These are phyloP conservation scores for Umbelopsis sp. DNA, from an alignment of 192 early-diverging fungal species.

Conservation along the genomic window DNA sequence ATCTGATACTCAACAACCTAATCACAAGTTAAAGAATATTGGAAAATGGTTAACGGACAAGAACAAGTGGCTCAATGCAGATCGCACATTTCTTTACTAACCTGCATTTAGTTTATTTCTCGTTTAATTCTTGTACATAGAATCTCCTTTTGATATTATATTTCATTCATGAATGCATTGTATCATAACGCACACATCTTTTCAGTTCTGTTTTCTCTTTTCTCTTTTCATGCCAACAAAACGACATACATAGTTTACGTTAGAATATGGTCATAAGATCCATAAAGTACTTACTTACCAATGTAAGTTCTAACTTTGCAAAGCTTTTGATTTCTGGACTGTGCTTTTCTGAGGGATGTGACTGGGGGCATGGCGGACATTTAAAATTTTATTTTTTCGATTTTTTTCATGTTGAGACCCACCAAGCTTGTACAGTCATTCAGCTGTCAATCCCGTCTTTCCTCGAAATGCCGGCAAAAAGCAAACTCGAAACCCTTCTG, in stretches of 20 bases:
- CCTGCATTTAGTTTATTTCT: neutral
- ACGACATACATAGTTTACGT: too few species aligned
- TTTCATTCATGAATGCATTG: neutral
- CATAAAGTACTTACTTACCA: too few species aligned
- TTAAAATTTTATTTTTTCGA: neutral
- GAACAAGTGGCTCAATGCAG: constrained; percentile 17
- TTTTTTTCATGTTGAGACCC: neutral
- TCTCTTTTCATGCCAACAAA: too few species aligned
- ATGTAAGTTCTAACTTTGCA: too few species aligned
- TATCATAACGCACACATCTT: constrained; percentile 1
- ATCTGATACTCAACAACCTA: neutral
- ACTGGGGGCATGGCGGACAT: neutral
- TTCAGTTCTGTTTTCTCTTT: neutral
- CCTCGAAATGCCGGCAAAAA: neutral
- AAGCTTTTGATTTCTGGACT: neutral
- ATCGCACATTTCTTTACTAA: constrained; percentile 1
- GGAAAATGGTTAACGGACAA: constrained; percentile 12
- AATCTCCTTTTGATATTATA: too few species aligned
- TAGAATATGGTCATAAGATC: neutral
- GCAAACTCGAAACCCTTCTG: constrained; percentile 20
- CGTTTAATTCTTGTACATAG: too few species aligned
- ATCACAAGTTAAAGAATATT: neutral
- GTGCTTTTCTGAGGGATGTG: neutral
- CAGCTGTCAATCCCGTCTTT: neutral
- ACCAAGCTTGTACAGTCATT: too few species aligned